Evolutionary conservation across 2,329 filamentous ascomycete genomes (phyloP).

Genomic region (Magnaporthales sp.): DNA sequence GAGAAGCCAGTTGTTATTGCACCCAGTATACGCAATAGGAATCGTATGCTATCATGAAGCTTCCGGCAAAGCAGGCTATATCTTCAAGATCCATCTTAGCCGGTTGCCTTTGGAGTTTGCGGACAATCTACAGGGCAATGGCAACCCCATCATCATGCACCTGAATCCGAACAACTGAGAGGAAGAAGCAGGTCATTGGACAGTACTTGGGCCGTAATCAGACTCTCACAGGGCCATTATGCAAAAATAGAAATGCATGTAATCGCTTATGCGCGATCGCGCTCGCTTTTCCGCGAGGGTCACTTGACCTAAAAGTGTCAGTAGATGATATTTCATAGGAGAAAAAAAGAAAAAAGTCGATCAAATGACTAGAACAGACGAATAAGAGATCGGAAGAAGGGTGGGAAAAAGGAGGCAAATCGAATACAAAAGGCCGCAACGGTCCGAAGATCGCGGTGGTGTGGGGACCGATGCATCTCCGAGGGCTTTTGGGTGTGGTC

Average conservation of each 20-base stretch:
- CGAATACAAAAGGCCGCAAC: background rate
- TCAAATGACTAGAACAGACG: background rate
- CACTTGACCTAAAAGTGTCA: background rate
- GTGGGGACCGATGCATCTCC: background rate
- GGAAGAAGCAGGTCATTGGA: no score
- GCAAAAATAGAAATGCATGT: background rate
- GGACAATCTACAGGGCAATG: no score
- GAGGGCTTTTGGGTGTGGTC: background rate
- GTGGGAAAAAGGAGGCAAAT: background rate
- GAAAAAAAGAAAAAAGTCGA: background rate
- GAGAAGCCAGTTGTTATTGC: no score
- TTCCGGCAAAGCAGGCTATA: no score
- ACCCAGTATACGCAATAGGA: no score
- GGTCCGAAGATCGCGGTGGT: background rate
- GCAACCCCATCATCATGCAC: no score
- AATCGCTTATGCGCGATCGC: background rate
- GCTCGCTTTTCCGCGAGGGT: background rate
- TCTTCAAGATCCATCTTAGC: no score
- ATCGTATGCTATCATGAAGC: no score
- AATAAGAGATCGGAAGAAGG: background rate
- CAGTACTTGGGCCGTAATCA: background rate
- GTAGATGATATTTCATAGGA: background rate
- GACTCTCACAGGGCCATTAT: background rate
- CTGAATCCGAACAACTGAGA: no score
- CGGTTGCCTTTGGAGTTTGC: no score